phyloP scores from a whole-genome alignment of 441 rosid species.

The Breynia disticha region DNA sequence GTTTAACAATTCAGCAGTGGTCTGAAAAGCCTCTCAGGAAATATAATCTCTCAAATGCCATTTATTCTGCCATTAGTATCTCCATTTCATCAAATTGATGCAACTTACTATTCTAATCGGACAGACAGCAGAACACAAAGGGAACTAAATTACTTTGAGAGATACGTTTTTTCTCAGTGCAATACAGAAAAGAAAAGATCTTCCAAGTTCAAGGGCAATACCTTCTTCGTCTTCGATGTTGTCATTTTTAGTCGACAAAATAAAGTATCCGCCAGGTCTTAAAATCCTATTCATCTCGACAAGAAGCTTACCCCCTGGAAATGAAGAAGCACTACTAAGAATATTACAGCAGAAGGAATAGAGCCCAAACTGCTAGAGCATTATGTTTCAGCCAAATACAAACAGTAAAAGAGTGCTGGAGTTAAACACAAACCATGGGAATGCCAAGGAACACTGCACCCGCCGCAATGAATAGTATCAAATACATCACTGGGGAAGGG shows the following conservation, averaged over 20 bases:
- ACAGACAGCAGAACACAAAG: background rate
- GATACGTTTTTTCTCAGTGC: background rate
- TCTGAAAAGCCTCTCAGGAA: too few relatives aligned
- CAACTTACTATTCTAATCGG: too few relatives aligned
- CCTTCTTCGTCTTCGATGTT: slow-evolving; percentile 80
- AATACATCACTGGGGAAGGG: slow-evolving; percentile 86
- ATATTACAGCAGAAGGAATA: slow-evolving; percentile 3
- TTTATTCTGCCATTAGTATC: too few relatives aligned
- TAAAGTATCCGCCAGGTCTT: slow-evolving; percentile 87
- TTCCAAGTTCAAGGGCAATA: slow-evolving; percentile 16
- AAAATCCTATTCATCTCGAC: slow-evolving; percentile 87
- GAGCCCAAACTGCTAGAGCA: background rate
- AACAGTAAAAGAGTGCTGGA: slow-evolving; percentile 2
- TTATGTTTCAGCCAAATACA: background rate
- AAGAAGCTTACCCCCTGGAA: slow-evolving; percentile 69
- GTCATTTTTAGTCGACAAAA: slow-evolving; percentile 64
- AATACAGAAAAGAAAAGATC: background rate
- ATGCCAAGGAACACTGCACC: slow-evolving; percentile 76
- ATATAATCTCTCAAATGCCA: too few relatives aligned
- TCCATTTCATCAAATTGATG: too few relatives aligned
- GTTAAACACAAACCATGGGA: slow-evolving; percentile 52
- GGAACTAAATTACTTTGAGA: background rate
- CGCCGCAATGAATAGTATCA: slow-evolving; percentile 81
- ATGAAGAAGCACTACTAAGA: background rate
- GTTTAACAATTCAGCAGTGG: too few relatives aligned